These are phyloP conservation scores for Rhizopus delemar DNA, from an alignment of 371 early-diverging fungal species.

Conservation along the genomic window DNA sequence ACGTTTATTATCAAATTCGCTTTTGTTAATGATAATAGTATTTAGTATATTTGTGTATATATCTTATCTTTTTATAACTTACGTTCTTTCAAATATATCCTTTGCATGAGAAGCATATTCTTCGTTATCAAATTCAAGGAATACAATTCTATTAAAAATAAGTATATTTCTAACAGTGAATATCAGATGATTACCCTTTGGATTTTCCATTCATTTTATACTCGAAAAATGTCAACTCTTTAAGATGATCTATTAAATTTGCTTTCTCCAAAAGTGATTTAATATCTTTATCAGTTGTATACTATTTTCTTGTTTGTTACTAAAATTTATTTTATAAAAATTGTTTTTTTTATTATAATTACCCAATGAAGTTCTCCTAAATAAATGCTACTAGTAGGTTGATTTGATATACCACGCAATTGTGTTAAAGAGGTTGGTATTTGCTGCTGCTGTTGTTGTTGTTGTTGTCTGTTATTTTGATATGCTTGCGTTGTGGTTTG, in stretches of 20 bases:
- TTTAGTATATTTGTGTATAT: too few species aligned
- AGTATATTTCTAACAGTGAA: neutral
- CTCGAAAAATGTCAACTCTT: conserved; percentile 59
- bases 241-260: conserved; percentile 40
- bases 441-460: conserved; percentile 10
- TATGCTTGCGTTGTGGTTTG: conserved; percentile 26
- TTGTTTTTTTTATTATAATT: conserved; percentile 1
- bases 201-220: conserved; percentile 71
- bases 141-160: conserved; percentile 42
- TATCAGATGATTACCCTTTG: conserved; percentile 41
- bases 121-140: conserved; percentile 46
- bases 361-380: conserved; percentile 60
- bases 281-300: conserved; percentile 58
- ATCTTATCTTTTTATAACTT: conserved; percentile 11
- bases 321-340: neutral
- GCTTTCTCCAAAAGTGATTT: conserved; percentile 40
- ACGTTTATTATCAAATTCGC: conserved; percentile 43
- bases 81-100: conserved; percentile 45
- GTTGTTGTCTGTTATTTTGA: conserved; percentile 9
- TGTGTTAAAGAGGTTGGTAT: conserved; percentile 28
- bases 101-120: conserved; percentile 47
- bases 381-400: conserved; percentile 46
- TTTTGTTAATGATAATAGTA: conserved; percentile 3
- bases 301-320: conserved; percentile 31
- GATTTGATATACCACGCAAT: conserved; percentile 32